Conservation (phyloP, 805 yeast species). For the Hanseniaspora pseudoguilliermondii region DNA sequence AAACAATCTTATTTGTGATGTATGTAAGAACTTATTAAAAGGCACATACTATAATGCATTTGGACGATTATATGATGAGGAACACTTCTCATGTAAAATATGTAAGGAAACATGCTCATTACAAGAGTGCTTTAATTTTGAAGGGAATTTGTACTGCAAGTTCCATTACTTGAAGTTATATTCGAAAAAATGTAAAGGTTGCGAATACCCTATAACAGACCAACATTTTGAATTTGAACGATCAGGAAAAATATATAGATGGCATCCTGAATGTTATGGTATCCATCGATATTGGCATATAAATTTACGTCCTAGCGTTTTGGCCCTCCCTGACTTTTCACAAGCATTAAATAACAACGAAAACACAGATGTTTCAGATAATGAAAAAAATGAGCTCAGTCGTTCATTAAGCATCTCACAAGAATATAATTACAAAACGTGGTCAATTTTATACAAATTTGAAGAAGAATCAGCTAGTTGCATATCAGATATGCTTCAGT, state of each 20-base stretch:
- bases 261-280: slow-evolving; percentile 99
- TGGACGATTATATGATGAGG: slow-evolving; percentile 83
- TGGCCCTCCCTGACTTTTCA: slow-evolving; percentile 33
- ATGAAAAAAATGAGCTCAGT: slow-evolving; percentile 31
- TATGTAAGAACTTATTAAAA: slow-evolving; percentile 72
- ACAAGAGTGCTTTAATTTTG: slow-evolving; percentile 84
- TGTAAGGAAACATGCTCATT: slow-evolving; percentile 79
- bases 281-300: slow-evolving; percentile 95
- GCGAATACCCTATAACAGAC: slow-evolving; percentile 78
- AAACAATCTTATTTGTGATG: slow-evolving; percentile 71
- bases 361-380: slow-evolving; percentile 6
- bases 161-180: slow-evolving; percentile 76
- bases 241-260: slow-evolving; percentile 84
- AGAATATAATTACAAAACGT: slow-evolving; percentile 46
- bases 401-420: slow-evolving; percentile 55
- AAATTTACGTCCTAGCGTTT: slow-evolving; percentile 48
- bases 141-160: slow-evolving; percentile 73
- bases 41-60: slow-evolving; percentile 91
- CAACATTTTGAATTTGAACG: slow-evolving; percentile 87
- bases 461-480: slow-evolving; percentile 85
- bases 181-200: slow-evolving; percentile 88
- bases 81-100: slow-evolving; percentile 83
- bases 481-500: slow-evolving; percentile 81
- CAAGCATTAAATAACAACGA: slow-evolving; percentile 20
- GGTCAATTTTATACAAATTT: slow-evolving; percentile 77